Base-by-base conservation (phyloP, 768 basidiomycete genomes). In the Podaxis rugospora region DNA sequence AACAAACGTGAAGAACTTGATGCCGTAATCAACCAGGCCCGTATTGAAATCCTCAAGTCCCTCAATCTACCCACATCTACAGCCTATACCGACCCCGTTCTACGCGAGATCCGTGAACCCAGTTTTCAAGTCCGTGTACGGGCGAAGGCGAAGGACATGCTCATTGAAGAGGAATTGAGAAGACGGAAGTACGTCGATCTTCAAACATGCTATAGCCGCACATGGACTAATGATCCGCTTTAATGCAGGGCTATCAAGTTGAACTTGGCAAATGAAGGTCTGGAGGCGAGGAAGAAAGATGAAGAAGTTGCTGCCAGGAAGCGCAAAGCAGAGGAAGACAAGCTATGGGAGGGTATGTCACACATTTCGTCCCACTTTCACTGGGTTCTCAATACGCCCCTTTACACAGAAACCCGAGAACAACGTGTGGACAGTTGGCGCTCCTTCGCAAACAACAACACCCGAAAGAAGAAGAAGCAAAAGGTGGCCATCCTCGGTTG, bases 241-340 rank as follows among this genome's bases (percentile, higher is more conserved):
- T 56, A 27, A 54, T 50, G 40, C 64, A 93, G 92, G 69, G 91
- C 93, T 0, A 75, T 93, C 67, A 94, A 94, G 78, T 86, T 93
- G 86, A 93, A 93, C 69, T 73, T 95, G 58, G 93, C 93, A 6
- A 95, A 95, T 66, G 93, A 95, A 72, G 93, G 93, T 2, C 76
- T 95, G 4, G 94, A 96, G 70, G 95, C 95, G n/a, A 82, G 88
- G 67, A 92, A 89, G 80, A 94, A 93, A 70, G 94, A 97, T 55
- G 92, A 93, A 60, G 95, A 95, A 66, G 80, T 89, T 10, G 74
- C 79, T 23, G 68, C 84, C 37, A 86, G 74, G 76, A 96, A 96
- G 72, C 82, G 94, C 57, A 96, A 96, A 74, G 89, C 82, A 1
- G 93, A 95, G 66, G 92, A 95, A 5, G 92, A 95, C 66, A 89